These are phyloP conservation scores for Arthroderma uncinatum DNA, from an alignment of 2,329 filamentous ascomycete genomes.

Conservation along the genomic window DNA sequence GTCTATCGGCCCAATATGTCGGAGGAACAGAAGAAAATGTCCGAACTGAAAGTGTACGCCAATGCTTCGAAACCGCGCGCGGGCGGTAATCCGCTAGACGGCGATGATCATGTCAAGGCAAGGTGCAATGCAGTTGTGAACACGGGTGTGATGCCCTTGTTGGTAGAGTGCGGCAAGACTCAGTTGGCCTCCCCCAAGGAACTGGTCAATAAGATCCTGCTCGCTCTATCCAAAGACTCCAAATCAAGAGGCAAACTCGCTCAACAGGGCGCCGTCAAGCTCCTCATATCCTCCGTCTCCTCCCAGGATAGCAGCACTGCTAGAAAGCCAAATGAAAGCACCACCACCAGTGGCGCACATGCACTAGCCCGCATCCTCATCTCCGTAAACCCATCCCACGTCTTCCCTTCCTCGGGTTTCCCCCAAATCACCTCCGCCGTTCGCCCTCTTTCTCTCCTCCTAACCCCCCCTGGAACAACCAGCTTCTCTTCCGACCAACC, in stretches of 20 bases:
- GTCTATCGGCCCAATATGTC: constrained; percentile 64
- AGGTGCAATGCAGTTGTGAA: constrained; percentile 72
- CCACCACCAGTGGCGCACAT: constrained; percentile 54
- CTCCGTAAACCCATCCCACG: constrained; percentile 69
- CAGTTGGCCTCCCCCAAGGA: constrained; percentile 53
- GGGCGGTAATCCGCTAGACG: constrained; percentile 54
- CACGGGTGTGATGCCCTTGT: constrained; percentile 61
- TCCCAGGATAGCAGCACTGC: constrained; percentile 30
- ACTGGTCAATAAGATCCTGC: constrained; percentile 66
- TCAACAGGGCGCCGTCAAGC: constrained; percentile 84
- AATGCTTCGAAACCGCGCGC: constrained; percentile 59
- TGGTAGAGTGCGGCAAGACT: constrained; percentile 63
- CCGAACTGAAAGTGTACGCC: constrained; percentile 86
- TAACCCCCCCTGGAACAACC: constrained; percentile 50
- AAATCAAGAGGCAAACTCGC: constrained; percentile 67
- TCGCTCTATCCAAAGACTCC: constrained; percentile 63
- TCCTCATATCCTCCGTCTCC: constrained; percentile 60
- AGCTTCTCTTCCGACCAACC: constrained; percentile 44
- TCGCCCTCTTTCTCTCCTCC: constrained; percentile 64
- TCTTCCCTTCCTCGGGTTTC: constrained; percentile 69
- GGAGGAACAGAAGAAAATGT: constrained; percentile 86
- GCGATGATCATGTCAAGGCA: constrained; percentile 61
- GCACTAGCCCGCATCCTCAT: constrained; percentile 77
- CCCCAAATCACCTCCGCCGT: constrained; percentile 67
- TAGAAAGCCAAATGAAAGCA: constrained; percentile 30